phyloP scores from a whole-genome alignment of 2,329 filamentous ascomycete genomes.

The Alternaria consortialis region DNA sequence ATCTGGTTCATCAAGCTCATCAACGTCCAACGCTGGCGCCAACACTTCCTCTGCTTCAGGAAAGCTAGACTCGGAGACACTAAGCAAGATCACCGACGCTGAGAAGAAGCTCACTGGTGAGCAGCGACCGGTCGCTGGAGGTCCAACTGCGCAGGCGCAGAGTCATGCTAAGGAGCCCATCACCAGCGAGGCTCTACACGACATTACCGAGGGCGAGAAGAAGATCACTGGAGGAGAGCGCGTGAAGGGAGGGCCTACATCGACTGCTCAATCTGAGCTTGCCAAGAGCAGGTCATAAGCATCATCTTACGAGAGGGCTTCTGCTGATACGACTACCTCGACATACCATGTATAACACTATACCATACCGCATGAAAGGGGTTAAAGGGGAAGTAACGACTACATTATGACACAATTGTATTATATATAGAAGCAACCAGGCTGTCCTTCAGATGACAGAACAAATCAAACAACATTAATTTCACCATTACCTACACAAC shows the following conservation, averaged over 20 bases:
- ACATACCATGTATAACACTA: background rate
- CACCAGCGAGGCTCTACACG: conserved; percentile 40
- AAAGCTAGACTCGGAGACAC: conserved; percentile 36
- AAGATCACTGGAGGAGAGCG: conserved; percentile 44
- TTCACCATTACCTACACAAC: no score
- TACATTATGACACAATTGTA: background rate
- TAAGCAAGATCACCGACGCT: conserved; percentile 42
- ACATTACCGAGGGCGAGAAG: conserved; percentile 48
- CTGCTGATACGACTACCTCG: background rate
- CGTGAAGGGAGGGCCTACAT: conserved; percentile 43
- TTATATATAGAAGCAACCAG: background rate
- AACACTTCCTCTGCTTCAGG: conserved; percentile 18
- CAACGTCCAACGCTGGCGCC: background rate
- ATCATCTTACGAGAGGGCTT: background rate
- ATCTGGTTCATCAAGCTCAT: background rate
- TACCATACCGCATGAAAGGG: background rate
- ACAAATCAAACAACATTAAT: background rate
- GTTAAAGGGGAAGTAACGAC: background rate
- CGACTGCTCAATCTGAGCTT: conserved; percentile 45
- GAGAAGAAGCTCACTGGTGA: conserved; percentile 41
- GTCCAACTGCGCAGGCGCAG: conserved; percentile 44
- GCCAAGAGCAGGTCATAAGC: conserved; percentile 34
- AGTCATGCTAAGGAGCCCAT: conserved; percentile 41
- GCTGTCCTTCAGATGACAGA: background rate
- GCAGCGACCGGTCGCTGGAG: conserved; percentile 28